phyloP scores from a whole-genome alignment of 2,329 filamentous ascomycete species.

The Alternaria longipes region DNA sequence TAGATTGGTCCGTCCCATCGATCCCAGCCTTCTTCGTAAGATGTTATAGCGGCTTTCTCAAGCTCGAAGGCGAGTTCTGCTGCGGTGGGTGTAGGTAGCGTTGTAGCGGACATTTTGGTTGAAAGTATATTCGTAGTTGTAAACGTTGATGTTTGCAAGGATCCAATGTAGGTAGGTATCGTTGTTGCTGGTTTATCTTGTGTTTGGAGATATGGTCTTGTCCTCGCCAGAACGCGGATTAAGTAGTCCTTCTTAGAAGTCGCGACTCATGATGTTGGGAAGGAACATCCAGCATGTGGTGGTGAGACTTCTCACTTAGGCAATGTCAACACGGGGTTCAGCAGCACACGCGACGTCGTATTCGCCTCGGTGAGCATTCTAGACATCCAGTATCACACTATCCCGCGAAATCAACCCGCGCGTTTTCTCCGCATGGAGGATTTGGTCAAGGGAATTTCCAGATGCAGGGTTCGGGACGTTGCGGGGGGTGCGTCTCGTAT shows the following conservation, averaged over 20 bases:
- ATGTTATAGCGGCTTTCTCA: slow-evolving; percentile 32
- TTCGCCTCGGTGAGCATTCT: not conserved
- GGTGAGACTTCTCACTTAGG: not conserved
- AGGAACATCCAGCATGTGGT: not conserved
- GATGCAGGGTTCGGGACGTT: not conserved
- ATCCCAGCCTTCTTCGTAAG: slow-evolving; percentile 42
- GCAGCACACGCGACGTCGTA: not conserved
- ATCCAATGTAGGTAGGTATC: not conserved
- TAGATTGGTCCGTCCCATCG: slow-evolving; percentile 37
- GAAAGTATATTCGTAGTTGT: not conserved
- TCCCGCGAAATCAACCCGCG: not conserved
- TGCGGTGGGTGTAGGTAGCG: slow-evolving; percentile 4
- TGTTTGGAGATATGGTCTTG: not conserved
- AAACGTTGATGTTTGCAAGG: not conserved
- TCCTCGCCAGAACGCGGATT: not conserved
- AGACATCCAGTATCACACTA: not conserved
- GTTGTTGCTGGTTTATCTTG: not conserved
- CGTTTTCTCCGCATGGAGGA: not conserved
- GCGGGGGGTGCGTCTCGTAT: not conserved
- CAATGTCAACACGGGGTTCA: not conserved
- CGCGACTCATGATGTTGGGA: not conserved
- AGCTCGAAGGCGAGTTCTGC: slow-evolving; percentile 33
- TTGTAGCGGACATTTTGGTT: slow-evolving; percentile 4
- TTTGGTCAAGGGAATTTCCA: not conserved
- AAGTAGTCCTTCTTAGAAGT: not conserved